Percentiles rank a stretch among this genome's conserved stretches.
phyloP scores from a whole-genome alignment of 306 rosid species.

The Quercus suber region DNA sequence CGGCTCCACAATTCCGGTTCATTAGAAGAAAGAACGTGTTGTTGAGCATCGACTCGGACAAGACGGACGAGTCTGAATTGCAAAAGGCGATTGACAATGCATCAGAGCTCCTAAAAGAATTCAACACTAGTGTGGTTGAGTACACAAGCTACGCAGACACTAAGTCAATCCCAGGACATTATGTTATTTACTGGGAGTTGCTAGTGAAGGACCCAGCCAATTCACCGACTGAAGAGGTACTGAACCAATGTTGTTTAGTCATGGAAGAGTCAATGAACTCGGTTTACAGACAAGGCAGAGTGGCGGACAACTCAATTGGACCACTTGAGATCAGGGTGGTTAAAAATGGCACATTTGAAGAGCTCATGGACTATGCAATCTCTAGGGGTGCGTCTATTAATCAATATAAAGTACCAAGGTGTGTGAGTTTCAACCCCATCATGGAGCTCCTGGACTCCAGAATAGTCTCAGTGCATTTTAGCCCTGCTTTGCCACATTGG shows the following conservation, averaged over 20 bases:
- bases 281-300: conserved; percentile 89
- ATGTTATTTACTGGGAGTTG: conserved; percentile 91
- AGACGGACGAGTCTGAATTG: conserved; percentile 85
- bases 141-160: conserved; percentile 81
- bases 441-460: conserved; percentile 80
- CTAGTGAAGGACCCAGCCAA: conserved; percentile 46
- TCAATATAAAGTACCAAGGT: conserved; percentile 91
- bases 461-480: conserved; percentile 69
- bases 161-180: conserved; percentile 76
- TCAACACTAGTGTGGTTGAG: conserved; percentile 69
- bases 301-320: conserved; percentile 79
- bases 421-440: conserved; percentile 80
- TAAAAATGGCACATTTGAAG: conserved; percentile 87
- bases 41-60: conserved; percentile 76
- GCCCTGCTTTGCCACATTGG: conserved; percentile 82
- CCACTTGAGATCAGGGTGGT: conserved; percentile 87
- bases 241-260: conserved; percentile 61
- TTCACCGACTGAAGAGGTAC: conserved; percentile 38
- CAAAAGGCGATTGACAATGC: conserved; percentile 72
- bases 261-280: conserved; percentile 83
- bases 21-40: conserved; percentile 81
- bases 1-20: conserved; percentile 66
- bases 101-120: conserved; percentile 31
- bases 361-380: conserved; percentile 90
- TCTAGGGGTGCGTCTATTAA: conserved; percentile 90